These are phyloP conservation scores for Dactylellina cionopaga DNA, from an alignment of 2,329 filamentous ascomycete genomes.

Conservation along the genomic window DNA sequence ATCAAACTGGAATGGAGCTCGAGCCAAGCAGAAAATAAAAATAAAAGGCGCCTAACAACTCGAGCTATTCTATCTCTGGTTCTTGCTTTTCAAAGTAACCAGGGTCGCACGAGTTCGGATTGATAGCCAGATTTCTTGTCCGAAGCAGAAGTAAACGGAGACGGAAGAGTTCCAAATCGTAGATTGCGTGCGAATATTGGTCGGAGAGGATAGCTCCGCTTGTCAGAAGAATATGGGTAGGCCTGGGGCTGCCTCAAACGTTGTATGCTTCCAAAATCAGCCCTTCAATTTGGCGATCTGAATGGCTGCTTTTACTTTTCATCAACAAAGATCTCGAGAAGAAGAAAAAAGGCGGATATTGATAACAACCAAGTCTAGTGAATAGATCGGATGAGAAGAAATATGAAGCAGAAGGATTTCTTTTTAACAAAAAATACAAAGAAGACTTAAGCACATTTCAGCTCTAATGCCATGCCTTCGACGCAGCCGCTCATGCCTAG, in stretches of 20 bases:
- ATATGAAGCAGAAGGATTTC: neutral
- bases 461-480: conserved; percentile 2
- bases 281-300: conserved; percentile 31
- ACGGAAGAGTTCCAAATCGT: conserved; percentile 24
- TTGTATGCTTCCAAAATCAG: conserved; percentile 41
- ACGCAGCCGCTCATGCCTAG: conserved; percentile 11
- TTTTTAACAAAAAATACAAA: too few species aligned
- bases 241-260: conserved; percentile 35
- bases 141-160: conserved; percentile 7
- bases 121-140: conserved; percentile 15
- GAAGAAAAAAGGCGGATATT: neutral
- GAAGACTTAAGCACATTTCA: too few species aligned
- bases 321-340: neutral
- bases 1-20: neutral
- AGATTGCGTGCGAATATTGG: conserved; percentile 22
- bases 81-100: conserved; percentile 24
- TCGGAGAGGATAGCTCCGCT: neutral
- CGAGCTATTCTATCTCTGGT: conserved; percentile 13
- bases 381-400: conserved; percentile 4
- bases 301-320: conserved; percentile 10
- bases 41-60: neutral
- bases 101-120: conserved; percentile 2
- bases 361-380: neutral
- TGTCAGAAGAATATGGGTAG: neutral
- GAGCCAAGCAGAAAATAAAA: neutral